phyloP scores from a whole-genome alignment of 176 grass and related monocot species.

The Hsuehochloa calcarea region DNA sequence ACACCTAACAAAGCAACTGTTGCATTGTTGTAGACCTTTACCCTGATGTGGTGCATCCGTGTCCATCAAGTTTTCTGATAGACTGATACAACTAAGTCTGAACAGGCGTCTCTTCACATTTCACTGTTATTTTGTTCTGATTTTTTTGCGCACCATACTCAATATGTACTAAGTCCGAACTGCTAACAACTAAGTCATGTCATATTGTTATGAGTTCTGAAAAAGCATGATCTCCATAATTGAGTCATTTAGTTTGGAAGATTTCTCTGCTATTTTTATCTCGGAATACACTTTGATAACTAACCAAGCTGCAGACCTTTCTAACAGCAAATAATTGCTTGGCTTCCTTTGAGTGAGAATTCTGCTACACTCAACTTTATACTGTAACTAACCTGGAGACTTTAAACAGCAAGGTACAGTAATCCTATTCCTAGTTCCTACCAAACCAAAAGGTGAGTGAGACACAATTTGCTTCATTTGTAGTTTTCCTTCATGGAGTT shows the following conservation, averaged over 20 bases:
- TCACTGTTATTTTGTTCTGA: background rate
- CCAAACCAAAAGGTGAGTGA: conserved; percentile 32
- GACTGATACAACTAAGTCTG: background rate
- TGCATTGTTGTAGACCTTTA: background rate
- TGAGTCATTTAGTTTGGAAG: background rate
- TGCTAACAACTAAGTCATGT: too few relatives aligned
- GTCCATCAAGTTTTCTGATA: conserved; percentile 1
- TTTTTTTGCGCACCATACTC: background rate
- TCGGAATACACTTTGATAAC: background rate
- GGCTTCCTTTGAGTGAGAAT: background rate
- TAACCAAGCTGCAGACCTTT: background rate
- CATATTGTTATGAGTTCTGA: background rate
- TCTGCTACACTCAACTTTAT: background rate
- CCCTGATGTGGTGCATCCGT: background rate
- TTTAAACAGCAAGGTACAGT: conserved; percentile 10
- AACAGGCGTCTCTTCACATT: background rate
- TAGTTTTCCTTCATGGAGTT: background rate
- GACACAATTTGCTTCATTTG: conserved; percentile 18
- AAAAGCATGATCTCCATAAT: background rate
- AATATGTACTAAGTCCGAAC: background rate
- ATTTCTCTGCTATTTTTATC: background rate
- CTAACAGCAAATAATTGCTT: background rate
- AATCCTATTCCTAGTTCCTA: conserved; percentile 31
- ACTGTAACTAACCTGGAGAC: conserved; percentile 1
- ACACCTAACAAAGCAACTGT: conserved; percentile 7